Evolutionary conservation across 2,329 filamentous ascomycete genomes (phyloP).

Genomic region (Chaetomium olivaceum): DNA sequence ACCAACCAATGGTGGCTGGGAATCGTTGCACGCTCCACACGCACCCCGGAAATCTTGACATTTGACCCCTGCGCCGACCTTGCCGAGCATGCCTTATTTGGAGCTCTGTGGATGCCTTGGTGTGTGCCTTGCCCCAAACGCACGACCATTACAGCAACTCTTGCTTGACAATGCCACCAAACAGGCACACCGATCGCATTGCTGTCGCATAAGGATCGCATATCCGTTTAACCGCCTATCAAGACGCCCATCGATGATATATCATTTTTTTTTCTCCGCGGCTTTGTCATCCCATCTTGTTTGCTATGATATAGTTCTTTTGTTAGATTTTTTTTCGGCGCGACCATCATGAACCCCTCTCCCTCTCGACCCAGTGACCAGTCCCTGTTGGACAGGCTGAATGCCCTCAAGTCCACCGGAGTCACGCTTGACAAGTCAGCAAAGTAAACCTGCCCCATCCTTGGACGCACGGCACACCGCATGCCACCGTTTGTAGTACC

Average conservation of each 20-base stretch:
- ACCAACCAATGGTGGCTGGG: background rate
- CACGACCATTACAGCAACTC: background rate
- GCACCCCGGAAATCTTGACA: background rate
- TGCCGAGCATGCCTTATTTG: background rate
- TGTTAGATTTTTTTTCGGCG: background rate
- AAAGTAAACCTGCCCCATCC: conserved; percentile 42
- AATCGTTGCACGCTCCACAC: background rate
- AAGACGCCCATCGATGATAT: background rate
- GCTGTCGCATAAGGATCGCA: background rate
- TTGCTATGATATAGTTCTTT: background rate
- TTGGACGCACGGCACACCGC: background rate
- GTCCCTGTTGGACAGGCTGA: conserved; percentile 55
- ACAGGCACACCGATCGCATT: background rate
- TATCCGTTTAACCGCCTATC: background rate
- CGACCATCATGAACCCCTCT: conserved; percentile 20
- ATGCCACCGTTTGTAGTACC: background rate
- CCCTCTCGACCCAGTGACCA: conserved; percentile 40
- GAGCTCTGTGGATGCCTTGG: background rate
- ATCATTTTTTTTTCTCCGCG: background rate
- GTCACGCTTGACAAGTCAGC: conserved; percentile 40
- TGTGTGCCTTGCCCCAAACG: background rate
- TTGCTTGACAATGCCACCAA: background rate
- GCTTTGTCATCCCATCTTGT: background rate
- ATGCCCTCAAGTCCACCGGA: conserved; percentile 50
- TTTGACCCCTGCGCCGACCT: too few species aligned